Base-by-base conservation (phyloP, 176 grass and related monocot species). In the Musa troglodytarum region DNA sequence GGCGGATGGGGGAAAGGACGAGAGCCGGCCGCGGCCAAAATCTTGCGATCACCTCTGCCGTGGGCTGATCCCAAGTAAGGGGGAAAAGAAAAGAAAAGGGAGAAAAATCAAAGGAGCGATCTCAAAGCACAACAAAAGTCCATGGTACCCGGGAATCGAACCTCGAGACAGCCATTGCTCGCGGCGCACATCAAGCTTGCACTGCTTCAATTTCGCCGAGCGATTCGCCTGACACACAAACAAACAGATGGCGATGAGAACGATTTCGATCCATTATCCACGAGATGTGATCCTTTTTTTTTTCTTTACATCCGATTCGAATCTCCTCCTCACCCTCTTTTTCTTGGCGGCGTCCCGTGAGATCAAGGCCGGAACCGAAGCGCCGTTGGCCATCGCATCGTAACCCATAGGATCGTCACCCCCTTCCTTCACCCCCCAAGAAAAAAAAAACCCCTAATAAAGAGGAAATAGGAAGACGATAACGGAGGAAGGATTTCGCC, bases 131-230 rank as follows among this genome's bases (percentile, higher is more conserved):
- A 69, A 16, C 0, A 43, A 43, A 43, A 43, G 34, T 43, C 34
- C 4, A 43, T 43, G 34, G 34, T 5, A 43, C 34, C 4, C 6
- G 34, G 34, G 34, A 43, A 15, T 15, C 57, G 20, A 77, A 77
- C 75, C 75, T 53, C 65, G 75, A 77, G 43, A 65, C 8, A 77
- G 58, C 75, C 75, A 77, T 24, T 77, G 75, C 58, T 77, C 75
- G n/a, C 75, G 75, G 9, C 75, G 58, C 0, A 61, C 75, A 16
- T 77, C 75, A 2, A 77, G 58, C 19, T 77, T 77, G 75, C 61
- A 77, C 49, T 77, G 75, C 75, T 77, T 77, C 57, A 77, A 43
- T 34, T 65, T 77, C 11, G 75, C 75, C 28, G 49, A 77, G 50
- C 75, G 58, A 64, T 77, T 77, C n/a, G 61, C 14, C 75, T 77